These are phyloP conservation scores for Talaromyces sp. DNA, from an alignment of 2,329 filamentous ascomycete species.

Conservation along the genomic window DNA sequence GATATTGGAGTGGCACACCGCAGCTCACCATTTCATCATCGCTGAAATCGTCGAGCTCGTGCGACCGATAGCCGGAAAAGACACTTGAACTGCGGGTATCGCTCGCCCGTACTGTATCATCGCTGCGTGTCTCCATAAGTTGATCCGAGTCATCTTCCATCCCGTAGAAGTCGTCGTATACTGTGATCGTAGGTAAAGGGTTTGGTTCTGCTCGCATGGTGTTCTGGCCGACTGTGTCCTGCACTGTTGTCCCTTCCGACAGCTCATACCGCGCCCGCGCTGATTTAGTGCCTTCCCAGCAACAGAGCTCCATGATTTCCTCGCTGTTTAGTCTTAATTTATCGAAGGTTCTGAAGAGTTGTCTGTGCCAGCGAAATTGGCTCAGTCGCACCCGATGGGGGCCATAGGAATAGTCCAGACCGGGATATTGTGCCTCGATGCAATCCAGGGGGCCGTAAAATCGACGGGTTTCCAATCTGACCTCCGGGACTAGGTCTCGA, in stretches of 20 bases:
- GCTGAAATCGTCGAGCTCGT: conserved; percentile 44
- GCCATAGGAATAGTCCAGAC: conserved; percentile 64
- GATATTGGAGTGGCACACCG: conserved; percentile 55
- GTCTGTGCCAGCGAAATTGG: conserved; percentile 63
- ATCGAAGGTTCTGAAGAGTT: conserved; percentile 64
- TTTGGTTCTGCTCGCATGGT: conserved; percentile 55
- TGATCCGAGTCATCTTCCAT: conserved; percentile 27
- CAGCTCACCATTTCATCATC: conserved; percentile 54
- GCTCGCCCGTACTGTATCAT: conserved; percentile 27
- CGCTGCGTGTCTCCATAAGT: conserved; percentile 24
- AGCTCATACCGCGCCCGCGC: conserved; percentile 50
- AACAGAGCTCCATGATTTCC: conserved; percentile 65
- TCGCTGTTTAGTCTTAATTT: conserved; percentile 59
- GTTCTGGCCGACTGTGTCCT: conserved; percentile 63
- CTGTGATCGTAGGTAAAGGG: conserved; percentile 33
- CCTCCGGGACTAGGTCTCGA: conserved; percentile 65
- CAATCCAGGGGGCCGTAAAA: conserved; percentile 68
- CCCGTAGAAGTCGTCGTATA: conserved; percentile 35
- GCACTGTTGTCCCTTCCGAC: conserved; percentile 62
- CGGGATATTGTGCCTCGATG: conserved; percentile 67
- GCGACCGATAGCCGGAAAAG: conserved; percentile 27
- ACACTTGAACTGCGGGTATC: conserved; percentile 24
- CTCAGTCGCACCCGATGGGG: conserved; percentile 65
- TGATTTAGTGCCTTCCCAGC: conserved; percentile 58
- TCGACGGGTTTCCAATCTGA: conserved; percentile 64